Base-by-base conservation (phyloP, 164 flowering plant species). In the Echeveria elegans region DNA sequence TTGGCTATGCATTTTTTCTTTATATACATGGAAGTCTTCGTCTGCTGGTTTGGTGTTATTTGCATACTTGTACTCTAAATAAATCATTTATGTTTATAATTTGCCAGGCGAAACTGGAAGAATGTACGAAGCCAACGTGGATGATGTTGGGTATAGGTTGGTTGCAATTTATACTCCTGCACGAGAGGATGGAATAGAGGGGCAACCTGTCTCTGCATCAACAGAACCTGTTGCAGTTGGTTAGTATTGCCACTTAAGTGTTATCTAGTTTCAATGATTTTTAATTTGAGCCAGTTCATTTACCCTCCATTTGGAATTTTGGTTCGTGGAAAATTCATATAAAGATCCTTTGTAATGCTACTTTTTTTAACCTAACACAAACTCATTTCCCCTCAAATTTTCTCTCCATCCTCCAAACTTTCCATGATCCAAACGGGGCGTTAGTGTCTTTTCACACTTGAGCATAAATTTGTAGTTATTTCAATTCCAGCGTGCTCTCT, bases 51-150 rank as follows among this genome's bases (percentile, higher is more conserved):
- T 19, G 23, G n/a, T 4, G 41, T 16, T 53, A 23, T 11, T 3
- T 30, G 23, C 60, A 0, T 34, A 63, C 16, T 64, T 15, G n/a
- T n/a, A n/a, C n/a, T n/a, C n/a, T n/a, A n/a, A 23, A 16, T 61
- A 62, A 10, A 18, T 41, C 30, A 43, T 68, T 4, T 58, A 52
- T 15, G 26, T 26, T 18, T 67, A 29, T 73, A 67, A 31, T 71
- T 8, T 70, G 80, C 69, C 92, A 95, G 99, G 97, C 63, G 97
- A 95, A 79, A 80, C 77, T 23, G 96, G 96, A 45, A 83, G 87
- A 74, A 95, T 89, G 96, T 95, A 89, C 67, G 97, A 95, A 83
- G 90, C 96, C 61, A 88, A 92, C 82, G 99, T 92, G 69, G 99
- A 94, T 73, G 99, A 95, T 74, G 99, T 92, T 58, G 97, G 99